Evolutionary conservation across 2,329 filamentous ascomycete species (phyloP).

Genomic region (Cladobotryum mycophilum): DNA sequence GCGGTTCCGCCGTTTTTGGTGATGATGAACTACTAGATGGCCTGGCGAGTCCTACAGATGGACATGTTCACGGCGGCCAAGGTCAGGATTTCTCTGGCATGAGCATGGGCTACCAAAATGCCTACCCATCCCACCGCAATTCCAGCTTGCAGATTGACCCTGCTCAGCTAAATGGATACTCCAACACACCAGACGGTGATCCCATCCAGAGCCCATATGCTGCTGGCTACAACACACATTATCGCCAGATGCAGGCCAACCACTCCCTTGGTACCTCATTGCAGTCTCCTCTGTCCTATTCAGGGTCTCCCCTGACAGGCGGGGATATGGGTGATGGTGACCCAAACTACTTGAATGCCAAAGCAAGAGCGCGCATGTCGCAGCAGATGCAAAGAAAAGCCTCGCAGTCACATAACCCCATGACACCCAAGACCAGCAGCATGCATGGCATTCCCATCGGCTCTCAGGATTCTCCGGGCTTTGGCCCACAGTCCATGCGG

Average conservation of each 20-base stretch:
- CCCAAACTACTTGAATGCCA: conserved; percentile 54
- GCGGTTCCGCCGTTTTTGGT: conserved; percentile 70
- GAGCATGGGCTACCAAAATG: conserved; percentile 52
- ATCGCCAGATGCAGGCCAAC: conserved; percentile 59
- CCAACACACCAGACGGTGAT: conserved; percentile 84
- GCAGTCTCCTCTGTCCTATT: conserved; percentile 35
- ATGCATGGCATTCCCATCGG: conserved; percentile 66
- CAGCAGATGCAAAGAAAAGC: conserved; percentile 65
- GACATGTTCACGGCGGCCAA: conserved; percentile 45
- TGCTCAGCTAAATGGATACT: conserved; percentile 71
- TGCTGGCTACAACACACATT: conserved; percentile 73
- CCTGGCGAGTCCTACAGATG: conserved; percentile 51
- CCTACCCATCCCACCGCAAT: conserved; percentile 51
- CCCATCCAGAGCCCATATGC: conserved; percentile 89
- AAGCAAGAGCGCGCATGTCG: conserved; percentile 52
- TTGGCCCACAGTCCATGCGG: conserved; percentile 72
- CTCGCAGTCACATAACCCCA: conserved; percentile 69
- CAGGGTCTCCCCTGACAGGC: conserved; percentile 34
- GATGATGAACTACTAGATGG: conserved; percentile 85
- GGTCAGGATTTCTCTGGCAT: conserved; percentile 52
- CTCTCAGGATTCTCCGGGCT: conserved; percentile 61
- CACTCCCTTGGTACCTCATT: conserved; percentile 49
- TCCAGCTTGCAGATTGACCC: conserved; percentile 57
- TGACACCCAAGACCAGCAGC: conserved; percentile 80
- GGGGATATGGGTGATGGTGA: conserved; percentile 48